phyloP scores from a whole-genome alignment of 23 red algal species.

The Cyanidioschyzon merolae region DNA sequence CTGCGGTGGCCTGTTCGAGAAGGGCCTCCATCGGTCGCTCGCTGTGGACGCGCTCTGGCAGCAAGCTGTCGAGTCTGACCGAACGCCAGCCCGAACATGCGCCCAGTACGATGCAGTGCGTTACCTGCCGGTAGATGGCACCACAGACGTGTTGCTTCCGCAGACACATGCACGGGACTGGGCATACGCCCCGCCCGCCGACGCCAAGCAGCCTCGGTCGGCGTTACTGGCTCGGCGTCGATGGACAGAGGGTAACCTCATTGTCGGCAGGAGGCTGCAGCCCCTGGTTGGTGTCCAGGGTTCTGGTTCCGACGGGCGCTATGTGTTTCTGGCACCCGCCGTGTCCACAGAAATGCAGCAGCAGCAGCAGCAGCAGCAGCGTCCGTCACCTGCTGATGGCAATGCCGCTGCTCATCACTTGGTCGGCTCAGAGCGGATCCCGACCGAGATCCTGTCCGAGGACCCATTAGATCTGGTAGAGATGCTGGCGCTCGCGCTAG shows the following conservation, averaged over 20 bases:
- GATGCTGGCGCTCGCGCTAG: neutral
- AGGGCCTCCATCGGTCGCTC: neutral
- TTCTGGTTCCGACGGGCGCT: constrained; percentile 8
- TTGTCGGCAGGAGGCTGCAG: neutral
- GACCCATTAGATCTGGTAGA: neutral
- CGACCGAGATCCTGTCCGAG: neutral
- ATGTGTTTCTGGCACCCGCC: constrained; percentile 2
- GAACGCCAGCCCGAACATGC: neutral
- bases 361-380: neutral
- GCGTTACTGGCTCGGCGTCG: no score
- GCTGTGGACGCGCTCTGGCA: neutral
- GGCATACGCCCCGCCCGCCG: no score
- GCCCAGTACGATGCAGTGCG: neutral
- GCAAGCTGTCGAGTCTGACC: neutral
- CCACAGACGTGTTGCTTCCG: neutral
- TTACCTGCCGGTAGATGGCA: neutral
- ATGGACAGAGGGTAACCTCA: neutral
- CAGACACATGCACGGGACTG: neutral
- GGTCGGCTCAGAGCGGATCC: neutral
- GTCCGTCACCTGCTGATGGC: neutral
- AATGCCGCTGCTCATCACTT: neutral
- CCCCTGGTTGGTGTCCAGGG: neutral
- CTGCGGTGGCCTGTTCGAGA: no score
- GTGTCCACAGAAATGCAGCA: neutral
- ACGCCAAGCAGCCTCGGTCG: no score